Evolutionary conservation across 306 rosid species (phyloP).

Genomic region (Corylus avellana): DNA sequence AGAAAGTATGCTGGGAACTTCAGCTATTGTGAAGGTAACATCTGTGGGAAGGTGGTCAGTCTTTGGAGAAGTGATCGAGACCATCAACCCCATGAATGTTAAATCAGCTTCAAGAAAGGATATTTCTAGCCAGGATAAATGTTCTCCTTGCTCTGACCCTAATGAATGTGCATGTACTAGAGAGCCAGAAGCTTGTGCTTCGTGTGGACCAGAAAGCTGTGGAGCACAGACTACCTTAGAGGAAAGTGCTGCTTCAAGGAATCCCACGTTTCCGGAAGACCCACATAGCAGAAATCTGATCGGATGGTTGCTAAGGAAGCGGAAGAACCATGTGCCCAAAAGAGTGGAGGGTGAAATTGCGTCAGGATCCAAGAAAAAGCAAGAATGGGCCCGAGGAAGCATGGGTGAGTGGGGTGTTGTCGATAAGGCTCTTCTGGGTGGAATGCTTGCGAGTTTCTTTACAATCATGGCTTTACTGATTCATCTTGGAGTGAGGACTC

Average conservation of each 20-base stretch:
- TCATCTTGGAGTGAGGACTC: constrained; percentile 45
- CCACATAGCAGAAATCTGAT: constrained; percentile 46
- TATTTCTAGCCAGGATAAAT: constrained; percentile 26
- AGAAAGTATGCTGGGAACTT: constrained; percentile 78
- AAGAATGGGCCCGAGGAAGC: constrained; percentile 29
- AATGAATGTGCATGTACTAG: constrained; percentile 34
- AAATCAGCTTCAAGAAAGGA: constrained; percentile 34
- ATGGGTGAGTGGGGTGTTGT: constrained; percentile 51
- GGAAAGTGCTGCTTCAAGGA: constrained; percentile 33
- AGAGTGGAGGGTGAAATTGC: constrained; percentile 38
- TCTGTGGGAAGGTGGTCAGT: constrained; percentile 96
- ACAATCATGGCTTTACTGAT: constrained; percentile 53
- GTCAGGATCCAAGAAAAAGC: constrained; percentile 43
- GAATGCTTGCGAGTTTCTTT: constrained; percentile 70
- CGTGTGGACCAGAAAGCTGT: constrained; percentile 51
- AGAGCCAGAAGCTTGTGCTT: constrained; percentile 50
- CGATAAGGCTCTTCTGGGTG: constrained; percentile 82
- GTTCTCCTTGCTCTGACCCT: constrained; percentile 40
- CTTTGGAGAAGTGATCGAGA: constrained; percentile 83
- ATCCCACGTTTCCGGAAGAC: constrained; percentile 37
- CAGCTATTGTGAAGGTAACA: constrained; percentile 78
- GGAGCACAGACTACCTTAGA: constrained; percentile 27
- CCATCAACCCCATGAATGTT: constrained; percentile 34
- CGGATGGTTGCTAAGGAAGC: constrained; percentile 73
- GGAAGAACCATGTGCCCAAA: constrained; percentile 48